These are phyloP conservation scores for Rhododendron kiyosumense DNA, from an alignment of 148 eudicot genomes.

Conservation along the genomic window DNA sequence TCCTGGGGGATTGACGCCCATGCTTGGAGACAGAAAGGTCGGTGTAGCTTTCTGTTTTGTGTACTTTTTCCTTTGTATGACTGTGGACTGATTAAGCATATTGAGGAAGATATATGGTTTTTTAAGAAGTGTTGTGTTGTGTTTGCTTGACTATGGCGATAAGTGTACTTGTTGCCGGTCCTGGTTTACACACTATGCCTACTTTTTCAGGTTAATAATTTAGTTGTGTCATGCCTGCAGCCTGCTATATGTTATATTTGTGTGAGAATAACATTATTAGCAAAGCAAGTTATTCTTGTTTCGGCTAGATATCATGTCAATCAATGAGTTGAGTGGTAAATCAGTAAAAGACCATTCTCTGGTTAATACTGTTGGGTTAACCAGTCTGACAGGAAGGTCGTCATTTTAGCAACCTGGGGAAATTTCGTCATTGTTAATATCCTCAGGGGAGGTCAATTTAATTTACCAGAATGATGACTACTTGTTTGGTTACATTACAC, in stretches of 20 bases:
- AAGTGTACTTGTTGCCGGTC: not conserved
- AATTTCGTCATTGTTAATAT: not conserved
- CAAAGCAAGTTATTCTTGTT: not conserved
- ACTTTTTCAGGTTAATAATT: not conserved
- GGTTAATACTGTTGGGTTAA: not conserved
- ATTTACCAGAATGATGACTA: not conserved
- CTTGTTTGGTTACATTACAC: not conserved
- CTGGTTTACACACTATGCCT: not conserved
- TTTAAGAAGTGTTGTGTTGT: not conserved
- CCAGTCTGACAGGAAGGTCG: not conserved
- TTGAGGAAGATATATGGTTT: not conserved
- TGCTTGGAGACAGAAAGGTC: constrained; percentile 98
- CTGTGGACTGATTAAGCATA: not conserved
- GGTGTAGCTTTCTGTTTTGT: not conserved
- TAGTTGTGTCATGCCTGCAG: not conserved
- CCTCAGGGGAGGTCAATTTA: not conserved
- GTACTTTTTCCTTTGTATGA: not conserved
- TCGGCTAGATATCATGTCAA: not conserved
- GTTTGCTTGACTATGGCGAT: not conserved
- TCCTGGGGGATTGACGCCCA: constrained; percentile 92
- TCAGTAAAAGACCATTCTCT: not conserved
- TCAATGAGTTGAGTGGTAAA: not conserved
- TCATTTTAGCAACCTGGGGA: not conserved
- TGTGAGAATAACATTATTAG: not conserved
- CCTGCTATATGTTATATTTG: not conserved